Base-by-base conservation (phyloP, 1,139 yeast genomes). In the Candida sojae region DNA sequence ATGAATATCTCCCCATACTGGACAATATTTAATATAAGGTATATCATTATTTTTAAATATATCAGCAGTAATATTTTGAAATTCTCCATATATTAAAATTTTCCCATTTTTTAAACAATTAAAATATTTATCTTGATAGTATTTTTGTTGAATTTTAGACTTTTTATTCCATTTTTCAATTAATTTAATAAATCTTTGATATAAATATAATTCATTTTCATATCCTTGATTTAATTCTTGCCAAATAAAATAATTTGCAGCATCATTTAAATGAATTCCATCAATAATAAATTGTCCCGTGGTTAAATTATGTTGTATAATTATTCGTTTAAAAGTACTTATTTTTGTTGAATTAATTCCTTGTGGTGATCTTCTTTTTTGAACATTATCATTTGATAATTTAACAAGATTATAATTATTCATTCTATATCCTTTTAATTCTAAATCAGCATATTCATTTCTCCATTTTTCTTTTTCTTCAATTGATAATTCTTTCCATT, bases 21-120 rank as follows among this genome's bases (percentile, higher is more conserved):
- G 31, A 2, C 8, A 31, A 10, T 38, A 39, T 34, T 17, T 17
- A 11, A 42, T 39, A 23, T 35, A 17, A 9, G 39, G 39, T 23
- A 36, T 7, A 25, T 30, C 40, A 9, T 7, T n/a, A 8, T 33
- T 26, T 30, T 6, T 12, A 9, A 25, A 48, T 40, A 55, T 61
- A 64, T 42, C 54, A 59, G 33, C 55, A 63, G 4, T 58, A 49
- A 23, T 58, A 51, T 25, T 67, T 59, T 17, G 70, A 55, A 34
- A 28, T 50, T 66, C 49, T 3, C 78, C 78, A 35, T 53, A 54
- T 44, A 60, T 54, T 26, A 70, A 60, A 47, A 68, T 70, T 40
- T 60, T 58, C 1, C 77, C 77, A 32, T 51, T 52, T 33, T 54
- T 53, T 41, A 68, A 50, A 12, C 70, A 50, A 8, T 58, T 53